Evolutionary conservation across 2,329 filamentous ascomycete species (phyloP), one percentile per base, ranked within the genome.

Genomic region (Neocucurbitaria cava): DNA sequence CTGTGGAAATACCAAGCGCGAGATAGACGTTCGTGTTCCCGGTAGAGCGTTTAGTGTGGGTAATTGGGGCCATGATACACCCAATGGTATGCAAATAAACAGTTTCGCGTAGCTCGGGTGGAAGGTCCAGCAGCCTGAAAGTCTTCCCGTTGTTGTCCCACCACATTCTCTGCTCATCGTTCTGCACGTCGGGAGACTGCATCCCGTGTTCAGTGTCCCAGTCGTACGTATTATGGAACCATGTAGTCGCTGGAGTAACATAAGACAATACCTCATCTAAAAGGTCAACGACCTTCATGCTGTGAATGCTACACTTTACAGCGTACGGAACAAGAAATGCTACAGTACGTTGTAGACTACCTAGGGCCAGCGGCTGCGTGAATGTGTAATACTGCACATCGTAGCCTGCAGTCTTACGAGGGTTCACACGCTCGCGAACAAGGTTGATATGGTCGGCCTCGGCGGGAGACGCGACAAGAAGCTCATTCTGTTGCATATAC

Each of bases 21-120:
- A n/a, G n/a, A n/a, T n/a, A n/a, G n/a, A n/a, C n/a, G n/a, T n/a
- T n/a, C n/a, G n/a, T n/a, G n/a, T n/a, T n/a, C n/a, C n/a, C n/a
- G n/a, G n/a, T n/a, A n/a, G n/a, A n/a, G n/a, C n/a, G n/a, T n/a
- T n/a, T n/a, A n/a, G n/a, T n/a, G n/a, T n/a, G n/a, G n/a, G n/a
- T n/a, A n/a, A n/a, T n/a, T 5, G 61, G 61, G 1, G 61, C 46
- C 2, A 58, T 21, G 28, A 64, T 45, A 7, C 49, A 38, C 3
- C 61, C 61, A 26, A 66, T 42, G 8, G 41, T 40, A 1, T 58
- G 53, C 2, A 57, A n/a, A 26, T 64, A 66, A 2, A 65, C 33
- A 10, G 36, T 18, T 5, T 58, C 39, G 6, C 62, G 54, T 30
- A 65, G 7, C 41, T 66, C 64, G 0, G 26, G 13, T 9, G 62